Evolutionary conservation across 129 eudicot species (phyloP), one percentile per base, ranked within the genome.

Genomic region (Chrysanthemum makinoi): DNA sequence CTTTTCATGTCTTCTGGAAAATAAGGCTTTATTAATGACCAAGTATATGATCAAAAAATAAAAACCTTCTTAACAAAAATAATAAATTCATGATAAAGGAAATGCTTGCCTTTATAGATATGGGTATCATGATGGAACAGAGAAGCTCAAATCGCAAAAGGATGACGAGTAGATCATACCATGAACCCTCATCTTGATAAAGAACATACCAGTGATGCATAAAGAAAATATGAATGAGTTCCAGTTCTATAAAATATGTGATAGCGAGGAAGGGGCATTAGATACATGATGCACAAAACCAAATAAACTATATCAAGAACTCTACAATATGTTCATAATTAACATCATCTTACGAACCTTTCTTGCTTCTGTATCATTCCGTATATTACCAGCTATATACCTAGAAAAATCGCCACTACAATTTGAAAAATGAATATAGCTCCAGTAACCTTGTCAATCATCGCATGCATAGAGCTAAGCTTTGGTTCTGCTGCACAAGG

Each of bases 391-490:
- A 72, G 98, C 93, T 60, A 94, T 83, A 46, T 20, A 20, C 96
- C 98, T 35, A 94, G 82, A 76, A 94, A 96, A 77, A 88, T 80
- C 12, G 89, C 98, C 66, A 94, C 96, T 24, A 89, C 96, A 73
- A 89, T 94, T 80, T 94, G 98, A 58, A 94, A 94, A 70, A 87
- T 82, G 76, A 94, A 94, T 20, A 94, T 89, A n/a, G 98, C 98
- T 60, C 95, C 96, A 63, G 98, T 94, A 83, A 89, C 79, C 85
- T 89, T 94, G 87, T 94, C 98, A 80, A 89, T 94, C 98, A 94
- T 94, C n/a, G 96, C 96, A 84, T 94, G 96, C 82, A 94, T 80
- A 46, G 98, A 97, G 24, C 96, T 94, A 74, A 94, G 92, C 87
- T 94, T 94, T 15, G 96, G 98, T 80, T 94, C 96, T 65, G 98